phyloP scores from a whole-genome alignment of 306 rosid genomes.

The Lablab purpureus region DNA sequence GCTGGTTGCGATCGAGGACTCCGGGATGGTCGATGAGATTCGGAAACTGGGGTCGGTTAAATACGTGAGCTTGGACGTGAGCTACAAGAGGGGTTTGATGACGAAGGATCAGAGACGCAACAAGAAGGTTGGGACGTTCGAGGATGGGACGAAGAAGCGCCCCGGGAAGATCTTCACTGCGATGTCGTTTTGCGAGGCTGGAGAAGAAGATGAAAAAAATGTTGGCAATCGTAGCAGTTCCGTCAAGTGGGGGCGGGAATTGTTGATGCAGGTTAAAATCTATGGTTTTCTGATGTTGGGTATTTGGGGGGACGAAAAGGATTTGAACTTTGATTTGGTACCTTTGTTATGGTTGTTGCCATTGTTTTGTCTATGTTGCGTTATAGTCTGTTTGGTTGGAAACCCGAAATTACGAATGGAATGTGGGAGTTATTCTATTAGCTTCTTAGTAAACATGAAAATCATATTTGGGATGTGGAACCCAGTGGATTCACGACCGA shows the following conservation, averaged over 20 bases:
- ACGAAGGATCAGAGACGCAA: conserved; percentile 37
- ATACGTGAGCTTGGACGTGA: conserved; percentile 77
- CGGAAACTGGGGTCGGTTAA: conserved; percentile 66
- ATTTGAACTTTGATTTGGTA: neutral
- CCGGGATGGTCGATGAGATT: conserved; percentile 56
- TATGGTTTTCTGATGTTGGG: conserved; percentile 5
- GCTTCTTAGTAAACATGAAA: neutral
- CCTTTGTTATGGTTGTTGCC: conserved; percentile 12
- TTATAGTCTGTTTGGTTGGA: neutral
- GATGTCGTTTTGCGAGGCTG: conserved; percentile 79
- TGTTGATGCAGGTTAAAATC: conserved; percentile 68
- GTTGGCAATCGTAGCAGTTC: conserved; percentile 58
- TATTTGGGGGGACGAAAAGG: neutral
- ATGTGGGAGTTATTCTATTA: neutral
- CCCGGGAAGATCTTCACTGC: conserved; percentile 90
- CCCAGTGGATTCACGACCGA: neutral
- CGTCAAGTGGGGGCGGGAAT: conserved; percentile 65
- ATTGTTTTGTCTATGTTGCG: conserved; percentile 18
- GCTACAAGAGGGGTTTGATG: conserved; percentile 64
- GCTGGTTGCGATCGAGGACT: conserved; percentile 69
- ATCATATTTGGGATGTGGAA: neutral
- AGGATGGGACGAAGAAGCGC: conserved; percentile 80
- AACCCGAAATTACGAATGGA: neutral
- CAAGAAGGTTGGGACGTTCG: conserved; percentile 63
- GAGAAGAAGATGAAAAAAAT: conserved; percentile 39